Conservation (phyloP, 1,284 basidiomycete genomes). For the Heterobasidion irregulare region DNA sequence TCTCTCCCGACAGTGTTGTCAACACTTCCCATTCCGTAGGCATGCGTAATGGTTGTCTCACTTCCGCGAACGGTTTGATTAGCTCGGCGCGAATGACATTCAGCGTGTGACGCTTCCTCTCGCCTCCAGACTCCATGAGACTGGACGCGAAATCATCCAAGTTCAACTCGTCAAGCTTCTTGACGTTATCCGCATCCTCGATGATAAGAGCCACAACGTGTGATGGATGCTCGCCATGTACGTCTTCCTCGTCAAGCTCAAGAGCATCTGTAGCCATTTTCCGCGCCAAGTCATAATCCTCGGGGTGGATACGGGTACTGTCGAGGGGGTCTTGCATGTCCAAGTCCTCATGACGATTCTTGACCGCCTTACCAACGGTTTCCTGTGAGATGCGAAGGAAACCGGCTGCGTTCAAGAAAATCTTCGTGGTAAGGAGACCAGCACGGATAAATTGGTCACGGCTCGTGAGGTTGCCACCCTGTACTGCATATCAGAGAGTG, state of each 20-base stretch:
- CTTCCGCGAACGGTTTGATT: conserved; percentile 79
- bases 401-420: conserved; percentile 86
- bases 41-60: conserved; percentile 59
- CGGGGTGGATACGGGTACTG: conserved; percentile 95
- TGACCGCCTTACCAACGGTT: conserved; percentile 45
- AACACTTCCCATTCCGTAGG: conserved; percentile 79
- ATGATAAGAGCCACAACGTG: conserved; percentile 82
- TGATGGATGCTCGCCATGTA: conserved; percentile 85
- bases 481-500: conserved; percentile 11
- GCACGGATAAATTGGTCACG: conserved; percentile 81
- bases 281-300: conserved; percentile 95
- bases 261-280: conserved; percentile 99
- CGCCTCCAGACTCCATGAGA: conserved; percentile 76
- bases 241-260: conserved; percentile 92
- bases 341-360: conserved; percentile 61
- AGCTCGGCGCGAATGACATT: conserved; percentile 88
- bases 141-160: conserved; percentile 96
- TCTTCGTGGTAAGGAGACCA: conserved; percentile 73
- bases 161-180: conserved; percentile 87
- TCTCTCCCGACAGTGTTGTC: conserved; percentile 96
- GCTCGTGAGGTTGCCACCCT: conserved; percentile 83
- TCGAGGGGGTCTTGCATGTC: conserved; percentile 86
- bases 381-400: conserved; percentile 86
- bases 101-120: conserved; percentile 83
- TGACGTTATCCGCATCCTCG: conserved; percentile 72